Evolutionary conservation across 1,284 basidiomycete genomes (phyloP), one percentile per base, ranked within the genome.

Genomic region (Grifola frondosa): DNA sequence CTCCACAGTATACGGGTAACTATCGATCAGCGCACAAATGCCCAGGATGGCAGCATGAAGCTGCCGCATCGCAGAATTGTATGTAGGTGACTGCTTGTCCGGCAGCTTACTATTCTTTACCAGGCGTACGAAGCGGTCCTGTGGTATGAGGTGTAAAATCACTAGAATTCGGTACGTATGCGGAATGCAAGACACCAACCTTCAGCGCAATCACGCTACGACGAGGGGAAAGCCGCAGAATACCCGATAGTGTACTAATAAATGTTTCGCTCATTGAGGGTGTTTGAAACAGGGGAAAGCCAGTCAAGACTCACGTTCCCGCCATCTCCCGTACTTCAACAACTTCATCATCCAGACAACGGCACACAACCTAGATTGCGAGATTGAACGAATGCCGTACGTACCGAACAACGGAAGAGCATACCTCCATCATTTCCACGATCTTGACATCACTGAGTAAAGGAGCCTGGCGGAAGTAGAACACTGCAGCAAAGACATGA

Each of bases 1-100:
- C 50, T 91, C 89, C 24, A 92, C 83, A 0, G 88, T 89, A 64
- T 91, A 91, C 0, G 89, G 89, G 59, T 87, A 91, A 34, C 87
- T 88, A 42, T 87, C 84, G 10, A 93, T 75, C 22, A 91, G 69
- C 1, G 89, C 88, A 49, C 83, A 84, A 29, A 89, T 80, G 15
- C 89, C 88, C 17, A 91, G 69, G 48, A 91, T 87, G 1, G 86
- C 88, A 28, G 81, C 81, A 62, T 91, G 90, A 12, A 88, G 77
- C 53, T 80, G 79, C 21, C 87, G 74, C 9, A 92, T 70, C 11
- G 81, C 77, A 32, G 70, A 67, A 43, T 75, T 78, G 60, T 88
- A 91, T 16, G 64, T 66, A 0, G 78, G 71, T 22, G 81, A 73
- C 46, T 75, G 66, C 34, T 80, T 74, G 33, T 68, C 65, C 1